Percentiles rank a stretch among this genome's conserved stretches.
Conservation (phyloP, 2,329 filamentous ascomycete species). For the Exophiala dermatitidis region DNA sequence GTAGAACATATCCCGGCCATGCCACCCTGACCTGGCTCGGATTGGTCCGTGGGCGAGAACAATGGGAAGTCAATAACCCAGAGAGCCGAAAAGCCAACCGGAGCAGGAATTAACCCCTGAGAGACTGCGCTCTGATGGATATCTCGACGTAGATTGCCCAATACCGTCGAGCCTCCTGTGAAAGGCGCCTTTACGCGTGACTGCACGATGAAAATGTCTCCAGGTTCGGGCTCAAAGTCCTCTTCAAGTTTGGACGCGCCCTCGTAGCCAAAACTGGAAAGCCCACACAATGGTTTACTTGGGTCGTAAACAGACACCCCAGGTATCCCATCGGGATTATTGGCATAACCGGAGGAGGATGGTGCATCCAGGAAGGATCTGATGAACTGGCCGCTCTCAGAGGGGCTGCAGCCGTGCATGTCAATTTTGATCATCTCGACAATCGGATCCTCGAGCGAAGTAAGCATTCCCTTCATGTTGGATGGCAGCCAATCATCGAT, state of each 20-base stretch:
- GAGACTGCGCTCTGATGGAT: conserved; percentile 63
- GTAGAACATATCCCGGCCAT: conserved; percentile 73
- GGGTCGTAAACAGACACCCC: conserved; percentile 71
- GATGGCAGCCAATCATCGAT: conserved; percentile 57
- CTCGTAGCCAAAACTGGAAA: conserved; percentile 71
- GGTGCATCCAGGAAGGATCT: conserved; percentile 63
- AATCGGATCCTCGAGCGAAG: conserved; percentile 57
- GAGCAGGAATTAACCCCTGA: conserved; percentile 49
- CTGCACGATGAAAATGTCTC: conserved; percentile 75
- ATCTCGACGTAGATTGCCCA: conserved; percentile 66
- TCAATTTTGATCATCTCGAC: conserved; percentile 68
- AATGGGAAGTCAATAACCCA: conserved; percentile 92
- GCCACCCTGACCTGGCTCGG: conserved; percentile 73
- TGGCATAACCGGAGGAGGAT: conserved; percentile 50
- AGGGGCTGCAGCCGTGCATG: conserved; percentile 36
- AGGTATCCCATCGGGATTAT: conserved; percentile 69
- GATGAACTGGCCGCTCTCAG: conserved; percentile 56
- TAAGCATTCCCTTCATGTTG: conserved; percentile 68
- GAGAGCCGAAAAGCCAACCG: conserved; percentile 57
- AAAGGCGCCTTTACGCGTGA: conserved; percentile 60
- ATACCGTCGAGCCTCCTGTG: conserved; percentile 57
- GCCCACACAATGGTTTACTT: conserved; percentile 64
- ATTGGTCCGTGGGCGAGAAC: conserved; percentile 65
- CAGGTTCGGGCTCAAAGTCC: conserved; percentile 52
- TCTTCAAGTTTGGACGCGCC: conserved; percentile 54